phyloP scores from a whole-genome alignment of 2,329 filamentous ascomycete species.

The Penicillium hordei region DNA sequence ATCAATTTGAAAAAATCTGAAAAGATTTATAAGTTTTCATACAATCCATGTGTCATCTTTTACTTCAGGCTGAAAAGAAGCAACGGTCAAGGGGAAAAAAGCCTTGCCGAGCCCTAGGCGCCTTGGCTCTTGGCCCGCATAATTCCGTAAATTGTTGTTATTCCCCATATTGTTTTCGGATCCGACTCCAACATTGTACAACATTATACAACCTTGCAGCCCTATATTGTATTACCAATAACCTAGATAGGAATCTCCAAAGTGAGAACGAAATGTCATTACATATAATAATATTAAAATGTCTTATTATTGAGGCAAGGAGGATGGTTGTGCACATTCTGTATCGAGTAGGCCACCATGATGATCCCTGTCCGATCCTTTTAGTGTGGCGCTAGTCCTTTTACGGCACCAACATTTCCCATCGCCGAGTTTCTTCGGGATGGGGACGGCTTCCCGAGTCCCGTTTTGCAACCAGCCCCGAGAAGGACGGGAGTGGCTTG shows the following conservation, averaged over 20 bases:
- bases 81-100: not conserved
- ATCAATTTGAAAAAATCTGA: not conserved
- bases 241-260: not conserved
- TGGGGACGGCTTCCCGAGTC: slow-evolving; percentile 8
- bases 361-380: not conserved
- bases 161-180: not conserved
- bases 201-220: not conserved
- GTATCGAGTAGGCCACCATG: not conserved
- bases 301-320: not conserved
- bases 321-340: slow-evolving; percentile 5
- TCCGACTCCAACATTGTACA: not conserved
- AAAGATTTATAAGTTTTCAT: not conserved
- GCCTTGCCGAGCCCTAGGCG: not conserved
- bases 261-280: not conserved
- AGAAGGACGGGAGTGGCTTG: slow-evolving; percentile 5
- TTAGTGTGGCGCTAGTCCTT: slow-evolving; percentile 1
- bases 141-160: not conserved
- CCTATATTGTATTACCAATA: not conserved
- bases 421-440: slow-evolving; percentile 6
- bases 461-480: slow-evolving; percentile 3
- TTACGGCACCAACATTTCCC: not conserved
- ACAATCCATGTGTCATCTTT: not conserved
- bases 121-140: slow-evolving; percentile 6
- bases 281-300: not conserved
- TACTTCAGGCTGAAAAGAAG: slow-evolving; percentile 1